A percentile compares a stretch with the other conserved stretches of the same genome.
phyloP scores from a whole-genome alignment of 208 protist species.

The Trypanosoma mega region DNA sequence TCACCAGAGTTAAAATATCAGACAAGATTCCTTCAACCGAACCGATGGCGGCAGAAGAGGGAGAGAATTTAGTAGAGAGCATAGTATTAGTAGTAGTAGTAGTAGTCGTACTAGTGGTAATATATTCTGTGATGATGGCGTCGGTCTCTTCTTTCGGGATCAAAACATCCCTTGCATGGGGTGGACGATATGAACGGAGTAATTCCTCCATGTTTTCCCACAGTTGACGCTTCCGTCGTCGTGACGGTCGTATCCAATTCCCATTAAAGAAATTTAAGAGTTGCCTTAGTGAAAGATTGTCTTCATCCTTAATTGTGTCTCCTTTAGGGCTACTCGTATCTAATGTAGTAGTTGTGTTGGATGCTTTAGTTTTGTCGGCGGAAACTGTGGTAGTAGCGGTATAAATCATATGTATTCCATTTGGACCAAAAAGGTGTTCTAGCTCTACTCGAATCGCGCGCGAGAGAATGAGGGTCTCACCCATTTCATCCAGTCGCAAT shows the following conservation, averaged over 20 bases:
- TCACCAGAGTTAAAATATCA: too few relatives aligned
- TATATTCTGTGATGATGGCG: too few relatives aligned
- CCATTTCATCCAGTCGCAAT: not conserved
- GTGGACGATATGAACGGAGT: not conserved
- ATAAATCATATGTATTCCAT: constrained; percentile 9
- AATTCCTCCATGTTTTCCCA: not conserved
- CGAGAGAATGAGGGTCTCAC: constrained; percentile 4
- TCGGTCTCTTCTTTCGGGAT: too few relatives aligned
- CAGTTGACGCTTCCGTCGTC: not conserved
- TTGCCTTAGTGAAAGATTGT: constrained; percentile 4
- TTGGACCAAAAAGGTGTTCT: constrained; percentile 21
- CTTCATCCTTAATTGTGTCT: not conserved
- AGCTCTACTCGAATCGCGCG: constrained; percentile 11
- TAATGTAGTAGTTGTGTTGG: not conserved
- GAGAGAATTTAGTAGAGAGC: too few relatives aligned
- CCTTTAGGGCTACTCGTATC: not conserved
- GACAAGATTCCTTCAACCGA: too few relatives aligned
- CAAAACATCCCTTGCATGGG: too few relatives aligned
- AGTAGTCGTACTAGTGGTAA: too few relatives aligned
- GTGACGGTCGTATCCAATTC: constrained; percentile 4
- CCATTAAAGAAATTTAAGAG: constrained; percentile 25
- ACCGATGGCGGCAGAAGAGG: too few relatives aligned
- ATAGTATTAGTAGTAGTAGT: too few relatives aligned
- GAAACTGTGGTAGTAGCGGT: not conserved
- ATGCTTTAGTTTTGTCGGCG: not conserved